phyloP scores from a whole-genome alignment of 169 alveolate species.

The Blepharisma undulans region DNA sequence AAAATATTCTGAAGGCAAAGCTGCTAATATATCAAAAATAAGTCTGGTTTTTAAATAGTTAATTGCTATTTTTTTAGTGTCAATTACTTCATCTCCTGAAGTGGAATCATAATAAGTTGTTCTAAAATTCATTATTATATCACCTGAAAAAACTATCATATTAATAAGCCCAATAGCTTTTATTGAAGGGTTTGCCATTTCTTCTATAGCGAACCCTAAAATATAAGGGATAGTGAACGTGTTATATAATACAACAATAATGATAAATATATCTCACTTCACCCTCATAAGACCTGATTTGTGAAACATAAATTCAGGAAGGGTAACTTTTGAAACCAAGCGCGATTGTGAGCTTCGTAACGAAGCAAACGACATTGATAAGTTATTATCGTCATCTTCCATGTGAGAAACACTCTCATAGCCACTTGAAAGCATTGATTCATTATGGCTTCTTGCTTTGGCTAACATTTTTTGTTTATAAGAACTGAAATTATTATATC shows the following conservation, averaged over 20 bases:
- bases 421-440: background rate
- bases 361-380: background rate
- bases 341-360: background rate
- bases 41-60: background rate
- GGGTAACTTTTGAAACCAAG: background rate
- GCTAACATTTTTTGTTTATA: background rate
- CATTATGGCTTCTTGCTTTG: background rate
- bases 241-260: background rate
- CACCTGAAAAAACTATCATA: conserved; percentile 2
- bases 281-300: background rate
- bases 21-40: background rate
- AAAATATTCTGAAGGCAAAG: background rate
- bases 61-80: background rate
- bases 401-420: background rate
- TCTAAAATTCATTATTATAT: background rate
- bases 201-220: background rate
- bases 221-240: background rate
- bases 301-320: background rate
- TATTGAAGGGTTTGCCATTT: background rate
- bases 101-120: background rate
- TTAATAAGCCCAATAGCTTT: background rate
- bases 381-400: background rate
- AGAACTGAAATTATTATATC: too few species aligned
- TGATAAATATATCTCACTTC: background rate
- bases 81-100: conserved; percentile 21